Base-by-base conservation (phyloP, 768 basidiomycete species). In the Cystofilobasidium ferigula region DNA sequence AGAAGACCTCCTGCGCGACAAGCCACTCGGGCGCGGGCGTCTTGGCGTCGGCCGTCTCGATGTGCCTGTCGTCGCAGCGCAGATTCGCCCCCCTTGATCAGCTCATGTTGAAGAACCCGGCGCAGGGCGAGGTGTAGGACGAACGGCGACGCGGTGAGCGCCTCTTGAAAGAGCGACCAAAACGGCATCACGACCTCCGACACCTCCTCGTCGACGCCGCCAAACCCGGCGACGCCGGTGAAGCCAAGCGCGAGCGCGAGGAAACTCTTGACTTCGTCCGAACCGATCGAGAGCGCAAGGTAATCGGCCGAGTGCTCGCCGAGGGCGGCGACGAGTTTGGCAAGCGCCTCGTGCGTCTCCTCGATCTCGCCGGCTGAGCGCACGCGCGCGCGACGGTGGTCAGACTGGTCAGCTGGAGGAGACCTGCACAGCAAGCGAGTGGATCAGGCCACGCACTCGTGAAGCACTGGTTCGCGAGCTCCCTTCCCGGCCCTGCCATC, bases 121-220 rank as follows among this genome's bases (percentile, higher is more conserved):
- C n/a, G 28, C 3, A 2, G 35, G 9, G 16, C 36, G 34, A 14
- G 9, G 22, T 3, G 20, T 26, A 12, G 16, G 20, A 54, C 51
- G 51, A 12, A 54, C 51, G 67, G 67, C 0, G 75, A 74, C 69
- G 71, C 78, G 74, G 69, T 78, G 35, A 79, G 74, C 0, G 88
- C 83, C 73, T 97, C 92, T 75, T 94, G 91, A 64, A 94, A 82
- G 45, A 89, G 78, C 69, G 89, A 93, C 87, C 93, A 94, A 71
- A 93, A 93, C 1, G 83, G 83, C 2, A 94, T 81, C 2, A 87
- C 87, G 43, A 78, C 76, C 70, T 93, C 89, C 71, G 88, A 91
- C 72, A 88, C 85, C 57, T 89, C 87, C 73, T 93, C 92, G 56
- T 93, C 90, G 0, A 82, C 81, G 0, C 87, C 88, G 72, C 85